Conservation (phyloP, 371 early-diverging fungal species). For the Zopfochytrium polystomum region DNA sequence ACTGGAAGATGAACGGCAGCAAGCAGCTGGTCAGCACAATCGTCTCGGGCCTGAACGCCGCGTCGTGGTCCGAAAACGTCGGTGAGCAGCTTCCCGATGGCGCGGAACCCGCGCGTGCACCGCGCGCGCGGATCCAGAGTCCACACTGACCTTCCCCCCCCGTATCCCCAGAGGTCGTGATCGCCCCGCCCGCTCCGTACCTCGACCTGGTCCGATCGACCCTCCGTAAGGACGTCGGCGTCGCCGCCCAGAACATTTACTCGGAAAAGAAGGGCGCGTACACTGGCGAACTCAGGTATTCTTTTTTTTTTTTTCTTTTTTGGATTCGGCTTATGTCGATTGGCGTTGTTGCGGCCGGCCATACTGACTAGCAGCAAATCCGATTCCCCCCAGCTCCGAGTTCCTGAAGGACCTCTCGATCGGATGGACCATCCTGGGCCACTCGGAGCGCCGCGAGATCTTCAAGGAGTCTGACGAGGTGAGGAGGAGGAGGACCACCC, state of each 20-base stretch:
- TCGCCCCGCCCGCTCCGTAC: conserved; percentile 95
- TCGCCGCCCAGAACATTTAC: conserved; percentile 94
- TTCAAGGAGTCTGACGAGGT: conserved; percentile 89
- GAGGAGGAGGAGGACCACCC: conserved; percentile 6
- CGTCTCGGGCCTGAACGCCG: conserved; percentile 71
- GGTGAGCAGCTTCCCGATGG: conserved; percentile 17
- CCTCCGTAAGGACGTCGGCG: conserved; percentile 78
- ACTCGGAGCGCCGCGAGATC: conserved; percentile 97
- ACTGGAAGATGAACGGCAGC: conserved; percentile 98
- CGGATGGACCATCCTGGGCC: conserved; percentile 97
- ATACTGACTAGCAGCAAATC: background rate
- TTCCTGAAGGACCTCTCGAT: conserved; percentile 95
- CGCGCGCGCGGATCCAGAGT: background rate
- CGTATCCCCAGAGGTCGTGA: conserved; percentile 81
- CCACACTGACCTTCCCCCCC: background rate
- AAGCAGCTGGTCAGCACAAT: conserved; percentile 67
- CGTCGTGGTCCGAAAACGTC: conserved; percentile 32
- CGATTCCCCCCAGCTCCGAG: conserved; percentile 62
- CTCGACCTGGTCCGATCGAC: conserved; percentile 74
- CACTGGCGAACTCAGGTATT: conserved; percentile 96
- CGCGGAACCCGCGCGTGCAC: background rate
- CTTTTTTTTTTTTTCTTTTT: conserved; percentile 3
- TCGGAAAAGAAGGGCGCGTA: conserved; percentile 83
- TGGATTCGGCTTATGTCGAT: background rate
- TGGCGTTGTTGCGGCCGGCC: background rate